A percentile compares a stretch with the other conserved stretches of the same genome.
phyloP scores from a whole-genome alignment of 495 filamentous ascomycete species.

The Beverwykella pulmonaria region DNA sequence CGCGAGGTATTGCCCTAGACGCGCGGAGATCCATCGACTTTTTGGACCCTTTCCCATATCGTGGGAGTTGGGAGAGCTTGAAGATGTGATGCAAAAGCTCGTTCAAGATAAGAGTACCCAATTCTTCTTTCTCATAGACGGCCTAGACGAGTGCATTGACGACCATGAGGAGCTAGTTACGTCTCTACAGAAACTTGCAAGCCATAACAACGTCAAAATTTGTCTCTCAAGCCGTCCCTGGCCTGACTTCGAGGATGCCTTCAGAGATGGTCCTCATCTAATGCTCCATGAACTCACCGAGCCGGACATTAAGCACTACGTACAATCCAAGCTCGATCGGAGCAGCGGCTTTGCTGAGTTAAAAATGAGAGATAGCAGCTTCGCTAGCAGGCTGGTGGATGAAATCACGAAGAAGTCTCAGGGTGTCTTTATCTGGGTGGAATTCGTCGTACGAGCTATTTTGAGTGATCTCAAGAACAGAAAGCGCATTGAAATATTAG shows the following conservation, averaged over 20 bases:
- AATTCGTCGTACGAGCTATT: conserved; percentile 13
- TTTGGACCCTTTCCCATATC: conserved; percentile 4
- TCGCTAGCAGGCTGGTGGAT: background rate
- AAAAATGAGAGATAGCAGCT: background rate
- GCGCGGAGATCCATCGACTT: background rate
- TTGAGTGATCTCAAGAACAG: conserved; percentile 9
- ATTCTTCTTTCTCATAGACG: conserved; percentile 19
- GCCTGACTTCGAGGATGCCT: conserved; percentile 15
- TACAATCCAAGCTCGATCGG: background rate
- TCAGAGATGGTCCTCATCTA: background rate
- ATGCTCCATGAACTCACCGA: conserved; percentile 10
- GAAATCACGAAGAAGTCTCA: conserved; percentile 14
- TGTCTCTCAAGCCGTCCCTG: conserved; percentile 15
- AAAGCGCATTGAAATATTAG: background rate
- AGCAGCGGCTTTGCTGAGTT: conserved; percentile 3
- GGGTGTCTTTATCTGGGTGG: conserved; percentile 17
- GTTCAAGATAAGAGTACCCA: background rate
- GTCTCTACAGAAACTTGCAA: conserved; percentile 7
- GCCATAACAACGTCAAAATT: conserved; percentile 2
- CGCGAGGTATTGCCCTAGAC: background rate
- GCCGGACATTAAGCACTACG: background rate
- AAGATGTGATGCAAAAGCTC: background rate
- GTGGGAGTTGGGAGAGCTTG: conserved; percentile 8
- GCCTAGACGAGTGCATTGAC: conserved; percentile 11
- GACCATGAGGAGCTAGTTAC: conserved; percentile 5